Conservation (phyloP, 768 basidiomycete species). For the Pleurotus platypus region DNA sequence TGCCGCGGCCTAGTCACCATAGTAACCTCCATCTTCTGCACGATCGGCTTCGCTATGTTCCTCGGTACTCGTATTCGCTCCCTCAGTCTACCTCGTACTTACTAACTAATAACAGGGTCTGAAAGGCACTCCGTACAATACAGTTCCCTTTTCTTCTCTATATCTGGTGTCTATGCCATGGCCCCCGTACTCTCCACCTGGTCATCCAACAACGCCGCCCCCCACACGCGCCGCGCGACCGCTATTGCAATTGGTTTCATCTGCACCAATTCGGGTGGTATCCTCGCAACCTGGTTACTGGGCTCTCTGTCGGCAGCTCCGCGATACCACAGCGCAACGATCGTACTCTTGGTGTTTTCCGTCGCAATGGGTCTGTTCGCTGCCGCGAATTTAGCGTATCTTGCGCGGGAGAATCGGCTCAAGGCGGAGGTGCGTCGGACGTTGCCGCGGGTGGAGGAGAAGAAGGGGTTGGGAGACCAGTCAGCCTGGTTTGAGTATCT, state of each 20-base stretch:
- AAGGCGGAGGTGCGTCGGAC: too few relatives aligned
- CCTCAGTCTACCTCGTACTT: not conserved
- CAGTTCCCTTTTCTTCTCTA: conserved; percentile 51
- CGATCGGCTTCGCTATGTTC: conserved; percentile 55
- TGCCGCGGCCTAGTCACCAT: conserved; percentile 27
- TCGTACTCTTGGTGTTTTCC: too few relatives aligned
- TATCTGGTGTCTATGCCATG: conserved; percentile 50
- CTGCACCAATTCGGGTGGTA: too few relatives aligned
- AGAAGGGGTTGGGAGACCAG: conserved; percentile 39
- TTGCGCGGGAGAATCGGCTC: too few relatives aligned
- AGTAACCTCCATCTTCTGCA: conserved; percentile 35
- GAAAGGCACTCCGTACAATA: conserved; percentile 39
- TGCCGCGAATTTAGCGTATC: too few relatives aligned
- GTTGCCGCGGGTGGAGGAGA: too few relatives aligned
- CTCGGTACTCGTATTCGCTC: conserved; percentile 31
- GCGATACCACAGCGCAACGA: too few relatives aligned
- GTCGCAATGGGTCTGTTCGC: too few relatives aligned
- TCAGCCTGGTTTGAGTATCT: conserved; percentile 40
- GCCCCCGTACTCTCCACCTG: conserved; percentile 47
- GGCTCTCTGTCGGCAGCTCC: too few relatives aligned
- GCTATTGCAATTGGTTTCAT: too few relatives aligned
- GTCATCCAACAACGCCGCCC: conserved; percentile 59
- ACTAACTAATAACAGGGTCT: conserved; percentile 23
- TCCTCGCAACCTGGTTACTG: too few relatives aligned
- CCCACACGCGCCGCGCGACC: conserved; percentile 32